Conservation (phyloP, 345 rosid genomes). For the Physaria fendleri region DNA sequence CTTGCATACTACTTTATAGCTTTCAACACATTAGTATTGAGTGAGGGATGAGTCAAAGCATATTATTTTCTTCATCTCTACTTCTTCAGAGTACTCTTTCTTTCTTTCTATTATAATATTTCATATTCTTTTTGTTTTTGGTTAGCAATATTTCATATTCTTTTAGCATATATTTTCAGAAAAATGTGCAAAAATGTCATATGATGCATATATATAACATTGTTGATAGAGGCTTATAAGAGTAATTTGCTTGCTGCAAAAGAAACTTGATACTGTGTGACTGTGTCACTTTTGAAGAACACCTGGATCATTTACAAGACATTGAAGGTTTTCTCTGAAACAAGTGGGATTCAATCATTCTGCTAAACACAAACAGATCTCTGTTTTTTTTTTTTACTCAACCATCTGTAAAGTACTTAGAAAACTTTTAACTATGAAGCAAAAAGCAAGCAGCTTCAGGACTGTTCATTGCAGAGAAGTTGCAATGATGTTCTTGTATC, state of each 20-base stretch:
- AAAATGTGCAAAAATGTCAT: no score
- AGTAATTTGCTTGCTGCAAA: neutral
- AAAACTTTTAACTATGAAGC: conserved; percentile 15
- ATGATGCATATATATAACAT: no score
- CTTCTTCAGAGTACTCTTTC: conserved; percentile 43
- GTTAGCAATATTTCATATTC: no score
- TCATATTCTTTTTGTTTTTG: no score
- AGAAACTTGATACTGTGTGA: neutral
- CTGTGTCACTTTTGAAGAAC: neutral
- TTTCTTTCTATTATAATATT: neutral
- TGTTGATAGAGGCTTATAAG: neutral
- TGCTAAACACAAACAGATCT: conserved; percentile 4
- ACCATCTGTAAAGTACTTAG: neutral
- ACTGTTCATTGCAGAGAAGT: conserved; percentile 50
- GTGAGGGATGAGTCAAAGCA: conserved; percentile 18
- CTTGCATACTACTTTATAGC: conserved; percentile 20
- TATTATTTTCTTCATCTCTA: conserved; percentile 57
- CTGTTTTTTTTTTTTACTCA: neutral
- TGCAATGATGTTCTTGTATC: conserved; percentile 48
- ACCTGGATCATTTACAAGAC: conserved; percentile 15
- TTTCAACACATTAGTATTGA: conserved; percentile 14
- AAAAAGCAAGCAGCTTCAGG: conserved; percentile 21
- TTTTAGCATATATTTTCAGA: no score
- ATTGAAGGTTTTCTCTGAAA: neutral
- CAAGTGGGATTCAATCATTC: conserved; percentile 1